phyloP scores from a whole-genome alignment of 169 alveolate genomes.

The Cryptosporidium sp. region DNA sequence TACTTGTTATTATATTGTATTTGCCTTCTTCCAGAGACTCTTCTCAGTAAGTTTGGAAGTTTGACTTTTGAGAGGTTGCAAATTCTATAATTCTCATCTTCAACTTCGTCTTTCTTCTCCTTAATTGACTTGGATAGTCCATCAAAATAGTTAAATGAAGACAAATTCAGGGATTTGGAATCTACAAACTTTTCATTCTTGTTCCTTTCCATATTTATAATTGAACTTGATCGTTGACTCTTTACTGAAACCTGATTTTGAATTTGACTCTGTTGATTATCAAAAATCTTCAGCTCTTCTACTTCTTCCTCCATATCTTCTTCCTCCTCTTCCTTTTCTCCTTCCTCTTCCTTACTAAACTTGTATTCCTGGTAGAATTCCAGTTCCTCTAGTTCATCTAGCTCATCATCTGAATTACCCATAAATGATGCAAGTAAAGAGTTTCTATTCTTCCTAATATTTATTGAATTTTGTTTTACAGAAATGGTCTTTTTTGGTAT shows the following conservation, averaged over 20 bases:
- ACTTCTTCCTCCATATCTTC: background rate
- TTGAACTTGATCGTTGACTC: background rate
- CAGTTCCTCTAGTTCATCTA: background rate
- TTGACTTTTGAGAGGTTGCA: constrained; percentile 3
- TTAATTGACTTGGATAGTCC: background rate
- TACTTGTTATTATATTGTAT: constrained; percentile 18
- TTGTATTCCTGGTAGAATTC: background rate
- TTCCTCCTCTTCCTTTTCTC: background rate
- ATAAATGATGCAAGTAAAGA: constrained; percentile 55
- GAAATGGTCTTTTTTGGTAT: background rate
- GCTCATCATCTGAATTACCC: constrained; percentile 55
- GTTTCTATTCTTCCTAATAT: background rate
- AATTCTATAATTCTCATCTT: background rate
- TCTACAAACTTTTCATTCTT: background rate
- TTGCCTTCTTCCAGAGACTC: constrained; percentile 21
- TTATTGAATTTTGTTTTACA: background rate
- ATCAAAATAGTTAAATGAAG: constrained; percentile 3
- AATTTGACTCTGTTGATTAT: background rate
- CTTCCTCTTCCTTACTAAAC: background rate
- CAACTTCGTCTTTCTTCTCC: background rate
- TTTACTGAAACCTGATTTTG: background rate
- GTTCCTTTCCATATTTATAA: background rate
- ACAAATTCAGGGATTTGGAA: background rate
- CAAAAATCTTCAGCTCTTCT: background rate
- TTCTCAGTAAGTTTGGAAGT: constrained; percentile 15